These are phyloP conservation scores for Asparagopsis taxiformis DNA, from an alignment of 31 red algal species.

Conservation along the genomic window DNA sequence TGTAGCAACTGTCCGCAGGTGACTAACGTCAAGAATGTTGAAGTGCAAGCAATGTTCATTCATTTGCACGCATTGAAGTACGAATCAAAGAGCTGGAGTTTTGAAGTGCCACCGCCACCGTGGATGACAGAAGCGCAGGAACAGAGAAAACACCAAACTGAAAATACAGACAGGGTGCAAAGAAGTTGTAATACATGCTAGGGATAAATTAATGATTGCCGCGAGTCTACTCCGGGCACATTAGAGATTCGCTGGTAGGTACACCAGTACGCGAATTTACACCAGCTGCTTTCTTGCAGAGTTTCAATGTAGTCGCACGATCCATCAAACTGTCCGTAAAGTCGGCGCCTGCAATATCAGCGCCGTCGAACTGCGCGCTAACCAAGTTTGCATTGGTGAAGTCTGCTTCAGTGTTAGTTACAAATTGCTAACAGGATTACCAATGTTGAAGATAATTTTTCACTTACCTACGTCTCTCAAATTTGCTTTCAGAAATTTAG, in stretches of 20 bases:
- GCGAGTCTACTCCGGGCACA: conserved; percentile 72
- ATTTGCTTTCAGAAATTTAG: conserved; percentile 77
- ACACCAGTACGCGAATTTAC: conserved; percentile 67
- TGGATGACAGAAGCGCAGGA: conserved; percentile 14
- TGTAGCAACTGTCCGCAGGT: conserved; percentile 69
- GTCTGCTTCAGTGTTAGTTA: conserved; percentile 38
- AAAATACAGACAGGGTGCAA: background rate
- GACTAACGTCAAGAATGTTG: conserved; percentile 59
- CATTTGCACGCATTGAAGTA: conserved; percentile 67
- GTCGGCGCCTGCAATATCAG: conserved; percentile 81
- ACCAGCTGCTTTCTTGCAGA: conserved; percentile 68
- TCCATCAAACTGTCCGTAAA: conserved; percentile 77
- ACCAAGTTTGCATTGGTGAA: conserved; percentile 77
- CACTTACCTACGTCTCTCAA: conserved; percentile 65
- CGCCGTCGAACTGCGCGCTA: conserved; percentile 71
- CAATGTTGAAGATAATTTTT: no score
- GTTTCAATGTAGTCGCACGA: conserved; percentile 33
- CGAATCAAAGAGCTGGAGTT: conserved; percentile 55
- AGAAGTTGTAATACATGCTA: background rate
- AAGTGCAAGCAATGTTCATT: conserved; percentile 39
- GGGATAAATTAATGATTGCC: background rate
- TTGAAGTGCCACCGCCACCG: conserved; percentile 47
- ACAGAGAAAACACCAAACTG: background rate
- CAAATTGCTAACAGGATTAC: no score
- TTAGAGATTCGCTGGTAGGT: conserved; percentile 67